A percentile compares a stretch with the other conserved stretches of the same genome.
These are phyloP conservation scores for Calonectria henricotiae DNA, from an alignment of 2,329 filamentous ascomycete genomes.

Conservation along the genomic window DNA sequence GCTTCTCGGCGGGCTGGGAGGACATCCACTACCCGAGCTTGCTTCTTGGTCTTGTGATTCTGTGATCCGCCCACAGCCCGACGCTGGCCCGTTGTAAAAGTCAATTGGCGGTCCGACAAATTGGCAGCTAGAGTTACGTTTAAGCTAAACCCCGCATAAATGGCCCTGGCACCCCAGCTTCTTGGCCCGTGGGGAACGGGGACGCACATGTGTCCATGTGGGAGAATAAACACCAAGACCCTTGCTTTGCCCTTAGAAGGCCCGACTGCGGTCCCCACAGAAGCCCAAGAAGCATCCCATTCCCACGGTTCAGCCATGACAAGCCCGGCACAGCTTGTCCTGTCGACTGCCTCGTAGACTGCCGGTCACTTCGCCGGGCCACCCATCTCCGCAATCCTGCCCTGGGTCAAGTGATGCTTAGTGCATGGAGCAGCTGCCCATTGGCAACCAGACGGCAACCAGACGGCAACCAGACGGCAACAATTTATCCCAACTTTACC, in stretches of 20 bases:
- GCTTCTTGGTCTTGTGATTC: not conserved
- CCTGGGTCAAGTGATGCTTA: conserved; percentile 5
- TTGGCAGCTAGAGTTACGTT: conserved; percentile 11
- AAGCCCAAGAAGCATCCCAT: conserved; percentile 25
- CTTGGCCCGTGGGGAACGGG: conserved; percentile 16
- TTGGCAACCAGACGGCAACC: conserved; percentile 17
- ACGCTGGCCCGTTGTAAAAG: conserved; percentile 8
- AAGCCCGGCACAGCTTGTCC: not conserved
- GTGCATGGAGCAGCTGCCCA: not conserved
- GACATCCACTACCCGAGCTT: conserved; percentile 11
- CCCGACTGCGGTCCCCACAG: conserved; percentile 30
- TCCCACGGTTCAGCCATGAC: not conserved
- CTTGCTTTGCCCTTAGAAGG: conserved; percentile 24
- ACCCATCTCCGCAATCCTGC: not conserved
- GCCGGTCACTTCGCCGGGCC: not conserved
- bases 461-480: conserved; percentile 8
- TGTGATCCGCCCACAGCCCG: conserved; percentile 6
- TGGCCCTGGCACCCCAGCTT: conserved; percentile 15
- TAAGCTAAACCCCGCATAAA: conserved; percentile 27
- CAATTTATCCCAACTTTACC: conserved; percentile 29
- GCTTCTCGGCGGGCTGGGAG: not conserved
- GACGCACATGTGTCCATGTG: conserved; percentile 3
- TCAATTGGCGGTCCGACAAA: conserved; percentile 6
- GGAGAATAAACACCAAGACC: conserved; percentile 7
- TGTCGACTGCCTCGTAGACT: not conserved